phyloP scores from a whole-genome alignment of 1,284 basidiomycete species.

The Trametes polyzona region DNA sequence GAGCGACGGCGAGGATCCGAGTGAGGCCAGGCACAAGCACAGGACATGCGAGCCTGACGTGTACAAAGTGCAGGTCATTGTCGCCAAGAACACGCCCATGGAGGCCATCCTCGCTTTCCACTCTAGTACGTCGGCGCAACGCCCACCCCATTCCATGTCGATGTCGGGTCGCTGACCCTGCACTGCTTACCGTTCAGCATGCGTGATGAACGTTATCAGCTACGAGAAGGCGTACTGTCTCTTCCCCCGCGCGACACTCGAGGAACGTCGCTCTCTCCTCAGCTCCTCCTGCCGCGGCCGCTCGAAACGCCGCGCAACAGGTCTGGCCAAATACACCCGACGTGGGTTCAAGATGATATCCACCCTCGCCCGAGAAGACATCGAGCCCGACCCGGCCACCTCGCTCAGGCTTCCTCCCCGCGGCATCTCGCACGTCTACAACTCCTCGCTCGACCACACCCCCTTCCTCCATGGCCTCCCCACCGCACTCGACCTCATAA shows the following conservation, averaged over 20 bases:
- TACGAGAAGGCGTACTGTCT: conserved; percentile 28
- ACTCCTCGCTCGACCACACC: background rate
- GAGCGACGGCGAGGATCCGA: no score
- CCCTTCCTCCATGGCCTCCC: background rate
- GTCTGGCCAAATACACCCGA: conserved; percentile 30
- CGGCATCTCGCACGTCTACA: background rate
- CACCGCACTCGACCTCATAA: background rate
- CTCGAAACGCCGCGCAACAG: conserved; percentile 7
- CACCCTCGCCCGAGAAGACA: conserved; percentile 5
- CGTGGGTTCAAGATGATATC: conserved; percentile 30
- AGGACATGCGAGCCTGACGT: no score
- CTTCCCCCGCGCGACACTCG: conserved; percentile 36
- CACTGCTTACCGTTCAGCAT: conserved; percentile 35
- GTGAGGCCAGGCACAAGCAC: no score
- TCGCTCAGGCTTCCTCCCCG: background rate
- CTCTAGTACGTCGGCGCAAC: conserved; percentile 41
- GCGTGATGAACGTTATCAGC: conserved; percentile 50
- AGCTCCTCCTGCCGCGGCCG: conserved; percentile 16
- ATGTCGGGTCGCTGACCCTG: no score
- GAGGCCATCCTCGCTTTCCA: conserved; percentile 41
- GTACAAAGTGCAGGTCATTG: conserved; percentile 28
- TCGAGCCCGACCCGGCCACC: conserved; percentile 7
- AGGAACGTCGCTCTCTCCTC: conserved; percentile 27
- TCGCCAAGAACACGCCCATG: conserved; percentile 23
- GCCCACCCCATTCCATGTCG: background rate